Evolutionary conservation across 768 basidiomycete genomes (phyloP).

Genomic region (Rhizopogon rudus): DNA sequence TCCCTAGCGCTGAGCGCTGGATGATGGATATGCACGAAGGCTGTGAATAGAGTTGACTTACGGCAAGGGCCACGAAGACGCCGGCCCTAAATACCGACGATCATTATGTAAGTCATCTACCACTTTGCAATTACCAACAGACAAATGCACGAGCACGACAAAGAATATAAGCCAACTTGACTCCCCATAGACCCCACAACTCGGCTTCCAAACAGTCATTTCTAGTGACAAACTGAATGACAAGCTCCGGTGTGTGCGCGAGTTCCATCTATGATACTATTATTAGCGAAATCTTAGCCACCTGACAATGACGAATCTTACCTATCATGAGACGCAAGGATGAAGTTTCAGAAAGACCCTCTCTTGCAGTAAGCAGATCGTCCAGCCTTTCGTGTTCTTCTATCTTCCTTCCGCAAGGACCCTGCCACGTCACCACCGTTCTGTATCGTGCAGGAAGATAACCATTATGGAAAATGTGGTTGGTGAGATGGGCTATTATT

Average conservation of each 20-base stretch:
- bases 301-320: background rate
- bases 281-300: background rate
- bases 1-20: background rate
- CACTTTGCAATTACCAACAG: background rate
- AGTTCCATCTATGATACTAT: slow-evolving; percentile 5
- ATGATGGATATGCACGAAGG: background rate
- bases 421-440: slow-evolving; percentile 38
- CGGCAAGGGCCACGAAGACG: slow-evolving; percentile 1
- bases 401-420: slow-evolving; percentile 28
- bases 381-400: slow-evolving; percentile 24
- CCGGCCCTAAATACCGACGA: slow-evolving; percentile 20
- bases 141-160: background rate
- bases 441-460: slow-evolving; percentile 32
- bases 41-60: background rate
- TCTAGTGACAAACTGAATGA: background rate
- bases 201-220: background rate
- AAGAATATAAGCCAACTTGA: background rate
- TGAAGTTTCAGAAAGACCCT: slow-evolving; percentile 14
- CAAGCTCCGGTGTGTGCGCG: slow-evolving; percentile 7
- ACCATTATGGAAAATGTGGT: slow-evolving; percentile 38
- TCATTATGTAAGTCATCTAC: background rate
- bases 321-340: slow-evolving; percentile 16
- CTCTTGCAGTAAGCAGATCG: slow-evolving; percentile 13
- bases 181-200: background rate
- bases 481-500: slow-evolving; percentile 41